Percentiles rank a stretch among this genome's conserved stretches.
These are phyloP conservation scores for Tillandsia fasciculata DNA, from an alignment of 176 grass and related monocot genomes.

Conservation along the genomic window DNA sequence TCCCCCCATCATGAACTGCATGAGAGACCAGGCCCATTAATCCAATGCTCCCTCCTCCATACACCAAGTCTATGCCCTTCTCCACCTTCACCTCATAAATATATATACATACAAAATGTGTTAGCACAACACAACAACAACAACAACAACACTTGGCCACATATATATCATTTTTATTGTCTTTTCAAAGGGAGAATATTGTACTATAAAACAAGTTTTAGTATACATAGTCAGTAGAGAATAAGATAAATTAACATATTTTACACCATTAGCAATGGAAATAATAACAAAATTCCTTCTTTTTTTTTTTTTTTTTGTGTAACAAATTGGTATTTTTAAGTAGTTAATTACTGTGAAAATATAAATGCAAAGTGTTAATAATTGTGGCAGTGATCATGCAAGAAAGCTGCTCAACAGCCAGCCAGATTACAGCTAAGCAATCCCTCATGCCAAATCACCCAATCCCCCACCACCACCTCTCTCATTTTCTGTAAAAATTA, in stretches of 20 bases:
- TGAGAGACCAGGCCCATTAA: constrained; percentile 94
- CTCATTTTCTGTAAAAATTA: background rate
- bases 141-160: too few species aligned
- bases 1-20: constrained; percentile 93
- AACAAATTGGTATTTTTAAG: too few species aligned
- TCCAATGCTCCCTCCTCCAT: constrained; percentile 90
- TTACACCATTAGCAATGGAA: too few species aligned
- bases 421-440: constrained; percentile 40
- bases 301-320: too few species aligned
- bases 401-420: constrained; percentile 31
- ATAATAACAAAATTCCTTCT: too few species aligned
- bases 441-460: constrained; percentile 24
- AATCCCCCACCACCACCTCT: constrained; percentile 6
- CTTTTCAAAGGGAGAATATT: too few species aligned
- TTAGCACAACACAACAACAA: too few species aligned
- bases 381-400: constrained; percentile 31
- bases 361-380: background rate
- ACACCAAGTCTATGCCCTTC: constrained; percentile 93
- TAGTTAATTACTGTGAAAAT: too few species aligned
- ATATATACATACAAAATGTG: background rate
- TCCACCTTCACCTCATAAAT: constrained; percentile 53
- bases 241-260: too few species aligned
- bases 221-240: too few species aligned
- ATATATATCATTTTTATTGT: too few species aligned
- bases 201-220: too few species aligned